Evolutionary conservation across 2,329 filamentous ascomycete genomes (phyloP).

Genomic region (Amauroascus verrucosus): DNA sequence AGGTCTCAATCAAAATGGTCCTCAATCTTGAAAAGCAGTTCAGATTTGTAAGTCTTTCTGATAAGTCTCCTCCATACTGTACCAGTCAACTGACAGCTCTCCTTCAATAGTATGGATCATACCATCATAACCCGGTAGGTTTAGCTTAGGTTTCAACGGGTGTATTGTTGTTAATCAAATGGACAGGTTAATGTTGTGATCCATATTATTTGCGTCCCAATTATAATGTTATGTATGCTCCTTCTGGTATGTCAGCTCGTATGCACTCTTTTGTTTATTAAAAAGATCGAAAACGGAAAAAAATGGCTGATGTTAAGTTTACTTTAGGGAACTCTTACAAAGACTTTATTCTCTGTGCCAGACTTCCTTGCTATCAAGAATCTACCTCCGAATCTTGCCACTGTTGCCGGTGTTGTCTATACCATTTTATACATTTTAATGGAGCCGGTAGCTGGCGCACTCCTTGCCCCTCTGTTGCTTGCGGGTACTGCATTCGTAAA

Average conservation of each 20-base stretch:
- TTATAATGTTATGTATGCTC: conserved; percentile 50
- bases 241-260: conserved; percentile 41
- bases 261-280: background rate
- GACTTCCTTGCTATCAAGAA: conserved; percentile 45
- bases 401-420: conserved; percentile 52
- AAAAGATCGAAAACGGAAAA: too few relatives aligned
- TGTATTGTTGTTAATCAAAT: conserved; percentile 6
- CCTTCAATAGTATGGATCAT: conserved; percentile 50
- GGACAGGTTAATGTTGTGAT: conserved; percentile 53
- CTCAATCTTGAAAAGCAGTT: conserved; percentile 58
- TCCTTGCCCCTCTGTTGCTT: conserved; percentile 66
- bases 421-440: conserved; percentile 76
- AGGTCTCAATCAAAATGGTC: conserved; percentile 6
- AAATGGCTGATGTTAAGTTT: background rate
- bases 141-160: background rate
- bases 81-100: conserved; percentile 17
- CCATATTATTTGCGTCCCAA: conserved; percentile 54
- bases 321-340: conserved; percentile 46
- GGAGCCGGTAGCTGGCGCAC: conserved; percentile 79
- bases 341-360: conserved; percentile 45
- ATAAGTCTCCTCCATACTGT: background rate
- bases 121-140: conserved; percentile 53
- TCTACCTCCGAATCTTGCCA: conserved; percentile 51
- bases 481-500: conserved; percentile 65
- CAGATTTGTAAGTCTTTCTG: conserved; percentile 46